Evolutionary conservation across 2,329 filamentous ascomycete genomes (phyloP).

Genomic region (Daldinia sp.): DNA sequence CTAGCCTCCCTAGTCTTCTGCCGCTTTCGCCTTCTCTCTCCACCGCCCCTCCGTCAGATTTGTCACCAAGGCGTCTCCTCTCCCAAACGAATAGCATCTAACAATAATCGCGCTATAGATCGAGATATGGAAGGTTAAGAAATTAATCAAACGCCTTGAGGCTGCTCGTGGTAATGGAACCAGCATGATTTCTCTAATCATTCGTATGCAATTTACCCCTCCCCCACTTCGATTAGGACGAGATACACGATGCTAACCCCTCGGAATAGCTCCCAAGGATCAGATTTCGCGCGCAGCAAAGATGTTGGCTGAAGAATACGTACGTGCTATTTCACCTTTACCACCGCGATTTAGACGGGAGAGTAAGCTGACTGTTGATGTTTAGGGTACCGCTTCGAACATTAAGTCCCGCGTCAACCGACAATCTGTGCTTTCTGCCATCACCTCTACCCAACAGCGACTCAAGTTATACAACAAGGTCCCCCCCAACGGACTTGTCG

Average conservation of each 20-base stretch:
- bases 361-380: constrained; percentile 40
- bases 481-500: constrained; percentile 93
- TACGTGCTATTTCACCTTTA: constrained; percentile 57
- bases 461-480: constrained; percentile 99
- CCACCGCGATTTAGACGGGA: background rate
- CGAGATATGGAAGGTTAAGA: constrained; percentile 98
- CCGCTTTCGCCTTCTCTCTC: constrained; percentile 2
- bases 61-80: constrained; percentile 27
- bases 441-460: constrained; percentile 98
- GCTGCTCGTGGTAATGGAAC: constrained; percentile 98
- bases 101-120: constrained; percentile 55
- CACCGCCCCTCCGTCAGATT: constrained; percentile 16
- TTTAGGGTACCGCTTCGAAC: constrained; percentile 95
- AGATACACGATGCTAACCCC: constrained; percentile 6
- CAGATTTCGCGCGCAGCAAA: constrained; percentile 95
- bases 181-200: constrained; percentile 99
- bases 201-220: constrained; percentile 70
- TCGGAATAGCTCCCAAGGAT: constrained; percentile 84
- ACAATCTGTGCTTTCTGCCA: constrained; percentile 96
- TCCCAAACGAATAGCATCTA: background rate
- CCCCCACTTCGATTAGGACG: constrained; percentile 37
- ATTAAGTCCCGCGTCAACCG: constrained; percentile 99
- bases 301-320: constrained; percentile 99
- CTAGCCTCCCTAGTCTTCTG: background rate
- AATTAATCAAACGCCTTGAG: constrained; percentile 98